These are phyloP conservation scores for Wickerhamiella domercqiae DNA, from an alignment of 805 yeast species.

Conservation along the genomic window DNA sequence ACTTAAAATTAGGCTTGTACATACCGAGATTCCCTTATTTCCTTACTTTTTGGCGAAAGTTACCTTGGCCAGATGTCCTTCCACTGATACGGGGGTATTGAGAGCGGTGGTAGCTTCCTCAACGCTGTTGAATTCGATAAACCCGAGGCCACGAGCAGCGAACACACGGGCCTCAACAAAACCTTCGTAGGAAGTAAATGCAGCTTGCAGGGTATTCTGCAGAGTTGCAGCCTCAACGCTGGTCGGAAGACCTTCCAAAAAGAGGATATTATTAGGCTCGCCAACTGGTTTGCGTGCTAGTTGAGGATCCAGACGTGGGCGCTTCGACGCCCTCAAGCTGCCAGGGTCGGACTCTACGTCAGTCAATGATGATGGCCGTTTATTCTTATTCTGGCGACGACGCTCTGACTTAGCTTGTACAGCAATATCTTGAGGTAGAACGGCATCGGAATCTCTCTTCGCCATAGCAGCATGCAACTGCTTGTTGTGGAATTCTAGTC, in stretches of 20 bases:
- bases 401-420: neutral
- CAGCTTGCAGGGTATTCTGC: constrained; percentile 15
- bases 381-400: neutral
- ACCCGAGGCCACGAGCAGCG: constrained; percentile 52
- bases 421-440: constrained; percentile 23
- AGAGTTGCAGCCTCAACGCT: constrained; percentile 21
- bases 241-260: constrained; percentile 49
- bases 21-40: neutral
- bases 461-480: constrained; percentile 29
- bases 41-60: constrained; percentile 15
- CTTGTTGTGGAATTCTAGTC: constrained; percentile 31
- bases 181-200: constrained; percentile 48
- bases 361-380: neutral
- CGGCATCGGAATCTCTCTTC: constrained; percentile 10
- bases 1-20: neutral
- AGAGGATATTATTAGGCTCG: constrained; percentile 47
- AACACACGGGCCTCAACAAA: constrained; percentile 55
- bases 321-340: constrained; percentile 2
- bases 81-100: neutral
- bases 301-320: neutral
- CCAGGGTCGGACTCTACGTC: neutral
- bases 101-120: constrained; percentile 12
- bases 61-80: constrained; percentile 5
- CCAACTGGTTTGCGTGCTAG: constrained; percentile 4
- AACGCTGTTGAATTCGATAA: constrained; percentile 48